phyloP scores from a whole-genome alignment of 345 rosid genomes.

The Draba incana region DNA sequence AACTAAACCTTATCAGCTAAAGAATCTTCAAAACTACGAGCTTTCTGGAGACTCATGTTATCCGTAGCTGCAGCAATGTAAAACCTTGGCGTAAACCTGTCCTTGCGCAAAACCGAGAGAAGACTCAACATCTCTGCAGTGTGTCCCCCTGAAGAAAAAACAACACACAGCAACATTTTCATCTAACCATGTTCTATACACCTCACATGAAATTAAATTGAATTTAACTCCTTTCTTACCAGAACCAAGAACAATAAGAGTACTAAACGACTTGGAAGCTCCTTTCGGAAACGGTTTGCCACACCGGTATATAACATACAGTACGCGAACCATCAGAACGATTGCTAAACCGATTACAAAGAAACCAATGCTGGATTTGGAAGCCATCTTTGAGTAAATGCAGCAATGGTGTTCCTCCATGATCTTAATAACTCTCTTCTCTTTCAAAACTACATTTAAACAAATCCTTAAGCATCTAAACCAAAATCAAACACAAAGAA shows the following conservation, averaged over 20 bases:
- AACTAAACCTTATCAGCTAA: conserved; percentile 49
- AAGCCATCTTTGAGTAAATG: conserved; percentile 33
- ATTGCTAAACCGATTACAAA: conserved; percentile 7
- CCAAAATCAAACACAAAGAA: background rate
- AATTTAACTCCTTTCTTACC: conserved; percentile 39
- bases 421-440: conserved; percentile 7
- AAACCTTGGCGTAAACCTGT: conserved; percentile 67
- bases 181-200: background rate
- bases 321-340: conserved; percentile 36
- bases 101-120: conserved; percentile 62
- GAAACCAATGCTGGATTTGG: conserved; percentile 27
- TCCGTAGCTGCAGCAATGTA: conserved; percentile 93
- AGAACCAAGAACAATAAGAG: conserved; percentile 69
- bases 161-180: background rate
- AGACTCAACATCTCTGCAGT: conserved; percentile 95
- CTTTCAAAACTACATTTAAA: conserved; percentile 1
- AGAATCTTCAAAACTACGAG: conserved; percentile 69
- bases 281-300: conserved; percentile 52
- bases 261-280: conserved; percentile 46
- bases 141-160: conserved; percentile 69
- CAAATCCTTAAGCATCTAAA: background rate
- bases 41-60: conserved; percentile 92
- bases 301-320: conserved; percentile 44
- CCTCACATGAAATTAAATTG: background rate
- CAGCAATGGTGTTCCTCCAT: conserved; percentile 37